These are phyloP conservation scores for Ophiocordyceps camponoti-saundersi DNA, from an alignment of 2,329 filamentous ascomycete genomes.

Conservation along the genomic window DNA sequence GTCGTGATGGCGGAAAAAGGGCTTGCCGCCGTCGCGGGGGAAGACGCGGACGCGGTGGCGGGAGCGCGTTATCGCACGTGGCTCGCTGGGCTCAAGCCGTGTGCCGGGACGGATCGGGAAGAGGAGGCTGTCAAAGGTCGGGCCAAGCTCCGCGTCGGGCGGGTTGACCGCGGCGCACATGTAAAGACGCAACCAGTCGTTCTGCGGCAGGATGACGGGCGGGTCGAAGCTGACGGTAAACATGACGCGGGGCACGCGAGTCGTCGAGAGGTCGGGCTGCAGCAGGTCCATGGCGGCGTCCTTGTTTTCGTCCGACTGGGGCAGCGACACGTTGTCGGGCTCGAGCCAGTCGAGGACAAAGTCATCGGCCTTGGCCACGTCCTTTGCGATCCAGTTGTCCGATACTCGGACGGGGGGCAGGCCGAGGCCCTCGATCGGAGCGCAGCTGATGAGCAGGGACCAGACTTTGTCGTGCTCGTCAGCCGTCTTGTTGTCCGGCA, in stretches of 20 bases:
- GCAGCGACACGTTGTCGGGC: conserved; percentile 46
- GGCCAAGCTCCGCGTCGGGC: conserved; percentile 16
- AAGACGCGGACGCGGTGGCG: conserved; percentile 28
- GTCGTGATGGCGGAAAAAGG: conserved; percentile 22
- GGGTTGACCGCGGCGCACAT: conserved; percentile 32
- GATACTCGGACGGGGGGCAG: conserved; percentile 52
- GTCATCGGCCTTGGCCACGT: conserved; percentile 40
- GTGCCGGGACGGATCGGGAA: conserved; percentile 34
- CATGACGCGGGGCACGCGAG: conserved; percentile 50
- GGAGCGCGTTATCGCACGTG: conserved; percentile 31
- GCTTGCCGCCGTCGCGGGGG: conserved; percentile 9
- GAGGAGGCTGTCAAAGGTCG: conserved; percentile 39
- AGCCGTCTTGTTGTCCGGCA: conserved; percentile 17
- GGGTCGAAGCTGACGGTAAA: conserved; percentile 64
- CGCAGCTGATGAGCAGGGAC: conserved; percentile 52
- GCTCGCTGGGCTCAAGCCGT: conserved; percentile 38
- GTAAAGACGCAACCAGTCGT: conserved; percentile 45
- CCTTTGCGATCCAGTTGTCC: conserved; percentile 54
- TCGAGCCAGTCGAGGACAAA: conserved; percentile 54
- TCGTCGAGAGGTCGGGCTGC: conserved; percentile 23
- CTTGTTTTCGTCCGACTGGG: conserved; percentile 24
- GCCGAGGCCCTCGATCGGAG: conserved; percentile 24
- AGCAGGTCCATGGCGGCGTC: conserved; percentile 36
- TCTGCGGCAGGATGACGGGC: conserved; percentile 51
- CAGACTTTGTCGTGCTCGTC: conserved; percentile 36